A percentile compares a stretch with the other conserved stretches of the same genome.
phyloP scores from a whole-genome alignment of 768 basidiomycete species.

The Thelephora ganbajun region DNA sequence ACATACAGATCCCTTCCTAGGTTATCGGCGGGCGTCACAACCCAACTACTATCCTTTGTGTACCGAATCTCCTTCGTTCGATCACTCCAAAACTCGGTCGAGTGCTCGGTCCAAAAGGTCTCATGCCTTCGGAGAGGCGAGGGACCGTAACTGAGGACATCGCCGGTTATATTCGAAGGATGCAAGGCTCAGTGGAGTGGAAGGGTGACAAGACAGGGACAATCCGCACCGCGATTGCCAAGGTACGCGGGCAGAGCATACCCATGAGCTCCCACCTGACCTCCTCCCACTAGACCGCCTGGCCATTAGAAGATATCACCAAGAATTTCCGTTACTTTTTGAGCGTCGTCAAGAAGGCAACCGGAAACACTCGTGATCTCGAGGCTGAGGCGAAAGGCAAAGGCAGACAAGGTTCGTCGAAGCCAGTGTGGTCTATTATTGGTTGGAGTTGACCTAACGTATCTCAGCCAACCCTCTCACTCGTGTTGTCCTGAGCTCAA shows the following conservation, averaged over 20 bases:
- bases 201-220: constrained; percentile 79
- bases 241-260: constrained; percentile 28
- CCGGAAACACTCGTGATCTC: constrained; percentile 52
- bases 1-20: constrained; percentile 22
- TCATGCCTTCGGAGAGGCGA: constrained; percentile 91
- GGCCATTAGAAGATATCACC: constrained; percentile 60
- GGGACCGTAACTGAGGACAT: constrained; percentile 92
- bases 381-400: constrained; percentile 22
- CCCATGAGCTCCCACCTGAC: no score
- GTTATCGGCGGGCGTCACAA: constrained; percentile 59
- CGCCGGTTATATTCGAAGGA: constrained; percentile 61
- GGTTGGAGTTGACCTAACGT: background rate
- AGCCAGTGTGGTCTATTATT: background rate
- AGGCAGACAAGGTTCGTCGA: constrained; percentile 27
- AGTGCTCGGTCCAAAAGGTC: constrained; percentile 71
- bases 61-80: constrained; percentile 59
- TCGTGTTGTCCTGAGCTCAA: constrained; percentile 76
- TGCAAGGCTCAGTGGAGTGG: constrained; percentile 84
- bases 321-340: constrained; percentile 73
- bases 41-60: constrained; percentile 78
- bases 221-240: constrained; percentile 70
- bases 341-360: constrained; percentile 56
- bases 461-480: constrained; percentile 54
- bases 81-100: constrained; percentile 74
- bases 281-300: constrained; percentile 40